Conservation (phyloP, 495 filamentous ascomycete genomes). For the Penicillium alfredii region DNA sequence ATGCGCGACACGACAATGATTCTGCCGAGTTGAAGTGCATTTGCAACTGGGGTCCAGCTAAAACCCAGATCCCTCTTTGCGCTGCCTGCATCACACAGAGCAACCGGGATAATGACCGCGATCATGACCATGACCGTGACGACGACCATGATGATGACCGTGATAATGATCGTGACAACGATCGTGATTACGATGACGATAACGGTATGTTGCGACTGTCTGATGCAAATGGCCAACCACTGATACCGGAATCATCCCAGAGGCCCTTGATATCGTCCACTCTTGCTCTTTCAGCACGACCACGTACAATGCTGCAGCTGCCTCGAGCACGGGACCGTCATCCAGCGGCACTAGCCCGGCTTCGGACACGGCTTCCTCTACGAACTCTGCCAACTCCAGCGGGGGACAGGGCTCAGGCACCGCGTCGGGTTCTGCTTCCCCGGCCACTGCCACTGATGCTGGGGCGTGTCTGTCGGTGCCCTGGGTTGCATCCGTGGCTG, state of each 20-base stretch:
- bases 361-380: slow-evolving; percentile 4
- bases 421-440: slow-evolving; percentile 6
- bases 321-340: slow-evolving; percentile 10
- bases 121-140: slow-evolving; percentile 11
- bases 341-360: slow-evolving; percentile 1
- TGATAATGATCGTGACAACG: slow-evolving; percentile 6
- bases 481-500: slow-evolving; percentile 15
- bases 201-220: slow-evolving; percentile 10
- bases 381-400: background rate
- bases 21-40: slow-evolving; percentile 28
- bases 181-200: slow-evolving; percentile 10
- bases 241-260: slow-evolving; percentile 12
- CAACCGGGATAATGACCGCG: slow-evolving; percentile 10
- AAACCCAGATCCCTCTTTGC: slow-evolving; percentile 27
- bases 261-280: slow-evolving; percentile 31
- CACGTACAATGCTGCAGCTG: slow-evolving; percentile 22
- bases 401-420: background rate
- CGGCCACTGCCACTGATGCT: slow-evolving; percentile 16
- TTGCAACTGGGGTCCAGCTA: slow-evolving; percentile 24
- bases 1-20: slow-evolving; percentile 24
- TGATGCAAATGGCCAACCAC: background rate
- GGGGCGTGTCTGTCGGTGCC: slow-evolving; percentile 12
- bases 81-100: slow-evolving; percentile 34
- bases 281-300: slow-evolving; percentile 29
- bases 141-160: slow-evolving; percentile 10